Conservation (phyloP, 495 filamentous ascomycete genomes). For the Aspergillus homomorphus region DNA sequence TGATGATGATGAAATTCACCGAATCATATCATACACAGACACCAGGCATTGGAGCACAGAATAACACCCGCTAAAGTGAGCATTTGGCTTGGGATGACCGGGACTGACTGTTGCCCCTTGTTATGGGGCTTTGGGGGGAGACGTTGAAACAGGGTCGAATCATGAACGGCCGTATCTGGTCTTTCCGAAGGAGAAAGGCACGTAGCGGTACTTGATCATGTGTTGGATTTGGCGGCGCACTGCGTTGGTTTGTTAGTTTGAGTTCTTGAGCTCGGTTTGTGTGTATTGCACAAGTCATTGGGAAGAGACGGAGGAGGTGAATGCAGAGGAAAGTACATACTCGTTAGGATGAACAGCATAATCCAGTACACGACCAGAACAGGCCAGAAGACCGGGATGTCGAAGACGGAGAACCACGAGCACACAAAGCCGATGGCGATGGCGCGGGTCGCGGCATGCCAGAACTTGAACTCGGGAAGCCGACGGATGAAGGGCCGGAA, state of each 20-base stretch:
- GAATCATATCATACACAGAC: neutral
- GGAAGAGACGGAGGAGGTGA: neutral
- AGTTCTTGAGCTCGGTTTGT: neutral
- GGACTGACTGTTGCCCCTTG: no score
- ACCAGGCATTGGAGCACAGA: neutral
- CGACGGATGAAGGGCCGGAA: constrained; percentile 95
- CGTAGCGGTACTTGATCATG: constrained; percentile 99
- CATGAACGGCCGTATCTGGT: constrained; percentile 61
- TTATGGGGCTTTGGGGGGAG: no score
- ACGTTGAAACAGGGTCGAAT: neutral
- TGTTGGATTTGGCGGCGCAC: constrained; percentile 99
- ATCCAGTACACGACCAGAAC: constrained; percentile 98
- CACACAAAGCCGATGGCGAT: constrained; percentile 80
- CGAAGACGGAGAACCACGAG: constrained; percentile 89
- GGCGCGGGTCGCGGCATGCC: constrained; percentile 89
- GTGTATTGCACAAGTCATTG: neutral
- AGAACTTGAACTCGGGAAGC: constrained; percentile 99
- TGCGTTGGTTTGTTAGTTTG: constrained; percentile 25
- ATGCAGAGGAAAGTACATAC: constrained; percentile 50
- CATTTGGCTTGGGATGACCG: neutral
- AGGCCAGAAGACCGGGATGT: constrained; percentile 98
- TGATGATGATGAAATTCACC: neutral
- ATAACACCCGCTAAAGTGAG: neutral
- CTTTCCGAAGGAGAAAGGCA: constrained; percentile 93
- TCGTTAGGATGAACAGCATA: constrained; percentile 90